Percentiles rank a stretch among this genome's conserved stretches.
phyloP scores from a whole-genome alignment of 2,329 filamentous ascomycete species.

The Ceratocystis harringtonii region DNA sequence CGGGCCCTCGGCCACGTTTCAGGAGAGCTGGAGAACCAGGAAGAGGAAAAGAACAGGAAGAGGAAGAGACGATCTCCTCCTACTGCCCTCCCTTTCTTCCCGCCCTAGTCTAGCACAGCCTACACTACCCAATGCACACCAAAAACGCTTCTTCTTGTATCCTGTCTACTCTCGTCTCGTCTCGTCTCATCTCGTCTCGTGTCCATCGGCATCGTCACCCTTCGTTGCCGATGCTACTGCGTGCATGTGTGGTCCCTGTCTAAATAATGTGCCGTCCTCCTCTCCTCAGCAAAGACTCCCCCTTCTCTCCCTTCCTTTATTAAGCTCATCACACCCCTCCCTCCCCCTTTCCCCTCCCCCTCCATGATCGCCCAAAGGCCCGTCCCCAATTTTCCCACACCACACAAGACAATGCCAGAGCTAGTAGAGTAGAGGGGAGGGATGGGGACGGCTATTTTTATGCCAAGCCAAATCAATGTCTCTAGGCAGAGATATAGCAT shows the following conservation, averaged over 20 bases:
- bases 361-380: not conserved
- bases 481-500: too few species aligned
- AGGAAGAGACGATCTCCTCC: not conserved
- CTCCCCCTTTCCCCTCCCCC: not conserved
- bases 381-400: not conserved
- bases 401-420: too few species aligned
- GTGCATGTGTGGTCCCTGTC: too few species aligned
- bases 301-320: not conserved
- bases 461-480: too few species aligned
- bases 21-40: conserved; percentile 14
- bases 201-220: too few species aligned
- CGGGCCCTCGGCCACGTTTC: conserved; percentile 16
- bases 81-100: too few species aligned
- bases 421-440: too few species aligned
- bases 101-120: not conserved
- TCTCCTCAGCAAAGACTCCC: not conserved
- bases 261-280: not conserved
- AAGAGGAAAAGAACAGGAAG: not conserved
- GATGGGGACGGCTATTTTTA: too few species aligned
- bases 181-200: too few species aligned
- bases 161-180: not conserved
- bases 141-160: not conserved
- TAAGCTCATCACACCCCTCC: not conserved
- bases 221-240: too few species aligned
- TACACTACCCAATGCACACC: not conserved